Conservation (phyloP, 2,329 filamentous ascomycete genomes). For the Cladosporium sphaerospermum region DNA sequence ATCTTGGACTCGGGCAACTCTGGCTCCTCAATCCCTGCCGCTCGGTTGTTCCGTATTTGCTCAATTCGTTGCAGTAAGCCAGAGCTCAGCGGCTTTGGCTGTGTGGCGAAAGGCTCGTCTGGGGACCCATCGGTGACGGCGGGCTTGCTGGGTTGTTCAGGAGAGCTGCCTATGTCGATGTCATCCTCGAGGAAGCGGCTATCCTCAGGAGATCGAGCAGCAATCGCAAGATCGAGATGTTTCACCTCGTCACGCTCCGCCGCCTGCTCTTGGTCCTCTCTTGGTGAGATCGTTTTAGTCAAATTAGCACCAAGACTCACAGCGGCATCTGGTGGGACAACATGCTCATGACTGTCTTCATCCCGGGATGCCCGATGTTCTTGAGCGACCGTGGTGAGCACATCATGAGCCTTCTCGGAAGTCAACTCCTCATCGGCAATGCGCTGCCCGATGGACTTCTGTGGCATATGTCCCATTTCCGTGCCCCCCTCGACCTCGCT, state of each 20-base stretch:
- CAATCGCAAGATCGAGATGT: conserved; percentile 55
- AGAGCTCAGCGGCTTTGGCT: conserved; percentile 31
- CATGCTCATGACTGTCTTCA: conserved; percentile 14
- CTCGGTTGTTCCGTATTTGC: conserved; percentile 30
- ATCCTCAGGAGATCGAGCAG: conserved; percentile 28
- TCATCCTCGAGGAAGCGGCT: not conserved
- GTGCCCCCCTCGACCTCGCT: conserved; percentile 57
- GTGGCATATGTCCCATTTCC: conserved; percentile 35
- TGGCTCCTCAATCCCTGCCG: conserved; percentile 15
- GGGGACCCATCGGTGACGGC: not conserved
- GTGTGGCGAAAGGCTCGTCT: conserved; percentile 25
- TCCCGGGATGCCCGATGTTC: conserved; percentile 42
- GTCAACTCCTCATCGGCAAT: conserved; percentile 41
- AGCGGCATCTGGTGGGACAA: conserved; percentile 12
- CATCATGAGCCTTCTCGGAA: conserved; percentile 57
- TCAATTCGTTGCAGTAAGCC: conserved; percentile 33
- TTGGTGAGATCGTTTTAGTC: conserved; percentile 22
- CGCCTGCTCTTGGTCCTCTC: conserved; percentile 26
- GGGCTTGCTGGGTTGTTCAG: not conserved
- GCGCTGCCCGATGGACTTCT: conserved; percentile 33
- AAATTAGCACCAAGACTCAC: conserved; percentile 15
- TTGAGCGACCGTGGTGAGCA: conserved; percentile 59
- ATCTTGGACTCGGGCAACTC: conserved; percentile 30
- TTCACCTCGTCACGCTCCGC: conserved; percentile 49
- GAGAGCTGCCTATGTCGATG: not conserved